A percentile compares a stretch with the other conserved stretches of the same genome.
These are phyloP conservation scores for Nothophoma quercina DNA, from an alignment of 2,329 filamentous ascomycete genomes.

Conservation along the genomic window DNA sequence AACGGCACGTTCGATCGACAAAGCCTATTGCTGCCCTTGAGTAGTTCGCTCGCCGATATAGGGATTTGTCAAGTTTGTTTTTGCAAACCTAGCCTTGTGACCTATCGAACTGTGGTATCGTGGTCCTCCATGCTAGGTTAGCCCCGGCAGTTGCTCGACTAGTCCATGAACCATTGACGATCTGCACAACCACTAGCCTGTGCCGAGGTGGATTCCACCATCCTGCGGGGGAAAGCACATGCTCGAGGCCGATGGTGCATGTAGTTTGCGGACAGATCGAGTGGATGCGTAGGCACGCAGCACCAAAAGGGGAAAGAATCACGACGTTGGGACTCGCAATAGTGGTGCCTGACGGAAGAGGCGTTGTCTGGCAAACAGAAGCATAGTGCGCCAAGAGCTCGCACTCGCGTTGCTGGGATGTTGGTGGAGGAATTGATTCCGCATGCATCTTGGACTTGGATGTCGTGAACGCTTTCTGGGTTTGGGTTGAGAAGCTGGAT, in stretches of 20 bases:
- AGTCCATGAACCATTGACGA: constrained; percentile 4
- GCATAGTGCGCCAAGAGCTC: neutral
- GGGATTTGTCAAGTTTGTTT: neutral
- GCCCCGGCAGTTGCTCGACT: constrained; percentile 2
- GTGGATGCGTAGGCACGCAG: too few species aligned
- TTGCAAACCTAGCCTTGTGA: neutral
- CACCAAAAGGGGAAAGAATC: neutral
- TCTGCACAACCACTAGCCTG: neutral
- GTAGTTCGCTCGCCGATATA: neutral
- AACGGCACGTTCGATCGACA: neutral
- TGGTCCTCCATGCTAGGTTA: neutral
- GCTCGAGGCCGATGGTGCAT: neutral
- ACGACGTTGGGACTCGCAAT: too few species aligned
- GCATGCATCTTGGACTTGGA: neutral
- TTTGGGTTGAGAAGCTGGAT: too few species aligned
- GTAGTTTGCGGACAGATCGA: neutral
- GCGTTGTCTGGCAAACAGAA: neutral
- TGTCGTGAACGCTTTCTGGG: too few species aligned
- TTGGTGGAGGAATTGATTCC: neutral
- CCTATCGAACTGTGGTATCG: neutral
- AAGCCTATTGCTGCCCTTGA: neutral
- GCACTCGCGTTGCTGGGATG: neutral
- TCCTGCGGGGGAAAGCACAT: neutral
- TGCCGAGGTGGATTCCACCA: neutral
- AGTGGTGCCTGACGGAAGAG: neutral